Conservation (phyloP, 257 asterid genomes). For the Solanum clarkiae region DNA sequence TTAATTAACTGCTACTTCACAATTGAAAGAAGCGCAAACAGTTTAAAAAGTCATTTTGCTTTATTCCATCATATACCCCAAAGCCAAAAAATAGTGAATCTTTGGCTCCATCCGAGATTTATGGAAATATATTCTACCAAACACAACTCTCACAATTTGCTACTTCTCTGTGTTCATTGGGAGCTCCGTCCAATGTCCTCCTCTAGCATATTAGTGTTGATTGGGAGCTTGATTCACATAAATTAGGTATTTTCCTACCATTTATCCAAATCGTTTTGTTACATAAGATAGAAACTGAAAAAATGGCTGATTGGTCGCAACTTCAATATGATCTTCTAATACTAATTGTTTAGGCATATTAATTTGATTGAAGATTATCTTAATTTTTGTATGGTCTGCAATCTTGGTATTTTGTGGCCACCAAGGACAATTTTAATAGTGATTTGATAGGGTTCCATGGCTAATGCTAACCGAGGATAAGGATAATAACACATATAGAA, state of each 20-base stretch:
- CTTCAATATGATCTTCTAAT: neutral
- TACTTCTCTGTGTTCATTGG: neutral
- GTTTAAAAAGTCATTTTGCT: too few relatives aligned
- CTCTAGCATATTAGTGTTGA: neutral
- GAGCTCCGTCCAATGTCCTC: neutral
- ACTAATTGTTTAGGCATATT: neutral
- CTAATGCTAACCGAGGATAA: neutral
- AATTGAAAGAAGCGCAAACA: too few relatives aligned
- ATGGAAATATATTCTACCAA: neutral
- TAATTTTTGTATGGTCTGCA: neutral
- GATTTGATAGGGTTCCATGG: neutral
- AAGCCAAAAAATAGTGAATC: too few relatives aligned
- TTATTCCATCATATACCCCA: too few relatives aligned
- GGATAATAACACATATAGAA: neutral
- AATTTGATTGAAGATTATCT: neutral
- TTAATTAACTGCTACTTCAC: too few relatives aligned
- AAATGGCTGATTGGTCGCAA: neutral
- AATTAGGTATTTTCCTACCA: neutral
- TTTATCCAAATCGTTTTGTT: neutral
- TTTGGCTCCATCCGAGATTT: too few relatives aligned
- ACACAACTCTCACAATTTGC: neutral
- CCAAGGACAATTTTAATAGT: neutral
- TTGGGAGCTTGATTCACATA: neutral
- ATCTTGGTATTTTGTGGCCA: neutral
- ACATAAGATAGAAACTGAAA: neutral